A percentile compares a stretch with the other conserved stretches of the same genome.
These are phyloP conservation scores for Acanthamoeba triangularis DNA, from an alignment of 208 protist species.

Conservation along the genomic window DNA sequence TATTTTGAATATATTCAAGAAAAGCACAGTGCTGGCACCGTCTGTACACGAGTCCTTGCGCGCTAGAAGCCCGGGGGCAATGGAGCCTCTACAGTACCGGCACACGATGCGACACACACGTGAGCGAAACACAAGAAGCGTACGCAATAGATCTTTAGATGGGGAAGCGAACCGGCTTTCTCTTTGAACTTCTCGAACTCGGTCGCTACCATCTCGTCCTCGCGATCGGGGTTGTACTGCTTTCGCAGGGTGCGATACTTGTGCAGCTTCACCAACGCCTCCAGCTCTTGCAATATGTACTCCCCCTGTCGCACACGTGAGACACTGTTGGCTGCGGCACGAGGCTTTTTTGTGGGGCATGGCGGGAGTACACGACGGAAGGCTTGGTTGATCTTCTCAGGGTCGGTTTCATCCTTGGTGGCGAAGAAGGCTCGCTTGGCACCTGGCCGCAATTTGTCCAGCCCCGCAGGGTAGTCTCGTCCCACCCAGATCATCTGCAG, in stretches of 20 bases:
- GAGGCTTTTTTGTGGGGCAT: background rate
- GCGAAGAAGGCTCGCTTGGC: constrained; percentile 75
- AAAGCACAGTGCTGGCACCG: background rate
- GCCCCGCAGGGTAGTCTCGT: constrained; percentile 62
- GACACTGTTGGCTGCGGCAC: background rate
- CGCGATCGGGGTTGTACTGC: constrained; percentile 54
- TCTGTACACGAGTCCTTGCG: too few species aligned
- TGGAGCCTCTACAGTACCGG: background rate
- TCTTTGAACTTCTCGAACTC: constrained; percentile 68
- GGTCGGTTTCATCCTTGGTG: constrained; percentile 57
- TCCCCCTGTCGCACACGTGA: constrained; percentile 4
- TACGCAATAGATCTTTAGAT: background rate
- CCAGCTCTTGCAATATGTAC: constrained; percentile 70
- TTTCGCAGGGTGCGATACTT: constrained; percentile 73
- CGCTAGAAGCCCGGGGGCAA: background rate
- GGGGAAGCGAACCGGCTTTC: background rate
- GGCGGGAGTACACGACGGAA: background rate
- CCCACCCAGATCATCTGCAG: constrained; percentile 51
- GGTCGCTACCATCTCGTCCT: constrained; percentile 6
- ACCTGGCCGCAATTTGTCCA: constrained; percentile 29
- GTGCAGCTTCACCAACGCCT: constrained; percentile 76
- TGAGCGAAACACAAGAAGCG: background rate
- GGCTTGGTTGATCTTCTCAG: constrained; percentile 65
- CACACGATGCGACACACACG: background rate
- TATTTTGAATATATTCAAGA: too few species aligned